Base-by-base conservation (phyloP, 2,329 filamentous ascomycete genomes). In the Verticillium isaacii region DNA sequence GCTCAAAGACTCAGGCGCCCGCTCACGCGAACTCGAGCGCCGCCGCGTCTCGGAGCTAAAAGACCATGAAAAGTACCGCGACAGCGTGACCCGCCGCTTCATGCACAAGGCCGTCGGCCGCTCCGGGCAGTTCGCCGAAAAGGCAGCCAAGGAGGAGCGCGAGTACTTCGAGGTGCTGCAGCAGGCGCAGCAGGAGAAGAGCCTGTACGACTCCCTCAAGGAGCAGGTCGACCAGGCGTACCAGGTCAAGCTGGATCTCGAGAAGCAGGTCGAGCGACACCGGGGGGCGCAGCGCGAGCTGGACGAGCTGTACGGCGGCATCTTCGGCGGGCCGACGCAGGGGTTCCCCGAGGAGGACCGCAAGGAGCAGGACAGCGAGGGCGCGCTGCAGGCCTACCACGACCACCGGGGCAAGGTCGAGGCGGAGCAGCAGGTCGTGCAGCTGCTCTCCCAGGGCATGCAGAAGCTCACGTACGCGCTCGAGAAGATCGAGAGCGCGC, bases 131-230 rank as follows among this genome's bases (percentile, higher is more conserved):
- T 83, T 83, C 64, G 72, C 74, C 17, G 75, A 76, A n/a, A 77
- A 75, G 58, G 80, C 82, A 15, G 76, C 77, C 57, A 82, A 81
- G 64, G 83, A 85, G 69, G 83, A 86, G 69, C 71, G 74, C 54
- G 83, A 85, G 64, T 86, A 85, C 69, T 76, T 83, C 32, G 78
- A 82, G 56, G 83, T 78, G 0, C 75, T 84, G 56, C 79, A 84
- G 62, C 71, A 78, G 34, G 75, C 81, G 62, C 75, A 81, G 29
- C 74, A 78, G 29, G 78, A 79, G 52, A 76, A 78, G 56, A 75
- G 79, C 45, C 67, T 76, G 57, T 75, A 79, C 41, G 72, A 75
- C 1, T 72, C 74, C 59, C 67, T 85, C 2, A 70, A 73, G 5
- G 58, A 58, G 1, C 76, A 80, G 61, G 73, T 81, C 1, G 64